Percentiles rank a stretch among this genome's conserved stretches.
Evolutionary conservation across 257 asterid species (phyloP).

Genomic region (Nicotiana tabacum): DNA sequence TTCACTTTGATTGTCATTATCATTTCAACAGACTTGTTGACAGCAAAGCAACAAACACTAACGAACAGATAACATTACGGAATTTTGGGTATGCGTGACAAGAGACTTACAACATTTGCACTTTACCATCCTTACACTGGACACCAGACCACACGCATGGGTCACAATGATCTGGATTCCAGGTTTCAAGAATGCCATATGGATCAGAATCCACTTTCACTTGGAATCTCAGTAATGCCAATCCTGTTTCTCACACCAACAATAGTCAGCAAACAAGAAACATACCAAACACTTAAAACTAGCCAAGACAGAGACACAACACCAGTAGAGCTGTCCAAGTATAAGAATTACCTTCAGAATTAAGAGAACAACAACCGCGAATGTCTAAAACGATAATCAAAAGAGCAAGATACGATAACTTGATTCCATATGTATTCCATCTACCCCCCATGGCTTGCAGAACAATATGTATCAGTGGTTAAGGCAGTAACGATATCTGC

Average conservation of each 20-base stretch:
- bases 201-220: conserved; percentile 61
- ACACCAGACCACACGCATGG: conserved; percentile 89
- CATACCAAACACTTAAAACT: neutral
- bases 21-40: neutral
- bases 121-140: conserved; percentile 60
- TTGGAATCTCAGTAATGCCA: conserved; percentile 61
- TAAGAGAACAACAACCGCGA: conserved; percentile 48
- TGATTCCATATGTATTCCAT: conserved; percentile 53
- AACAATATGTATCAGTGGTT: conserved; percentile 39
- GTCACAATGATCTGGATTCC: conserved; percentile 57
- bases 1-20: neutral
- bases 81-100: neutral
- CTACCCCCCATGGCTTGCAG: conserved; percentile 56
- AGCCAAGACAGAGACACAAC: neutral
- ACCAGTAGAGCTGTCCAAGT: neutral
- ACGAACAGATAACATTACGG: neutral
- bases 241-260: conserved; percentile 45
- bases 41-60: neutral
- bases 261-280: neutral
- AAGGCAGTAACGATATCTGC: conserved; percentile 49
- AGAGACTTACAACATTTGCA: conserved; percentile 62
- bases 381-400: conserved; percentile 39
- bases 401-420: conserved; percentile 32
- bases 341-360: conserved; percentile 59
- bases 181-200: conserved; percentile 50